These are phyloP conservation scores for Brettanomyces nanus DNA, from an alignment of 805 yeast species.

Conservation along the genomic window DNA sequence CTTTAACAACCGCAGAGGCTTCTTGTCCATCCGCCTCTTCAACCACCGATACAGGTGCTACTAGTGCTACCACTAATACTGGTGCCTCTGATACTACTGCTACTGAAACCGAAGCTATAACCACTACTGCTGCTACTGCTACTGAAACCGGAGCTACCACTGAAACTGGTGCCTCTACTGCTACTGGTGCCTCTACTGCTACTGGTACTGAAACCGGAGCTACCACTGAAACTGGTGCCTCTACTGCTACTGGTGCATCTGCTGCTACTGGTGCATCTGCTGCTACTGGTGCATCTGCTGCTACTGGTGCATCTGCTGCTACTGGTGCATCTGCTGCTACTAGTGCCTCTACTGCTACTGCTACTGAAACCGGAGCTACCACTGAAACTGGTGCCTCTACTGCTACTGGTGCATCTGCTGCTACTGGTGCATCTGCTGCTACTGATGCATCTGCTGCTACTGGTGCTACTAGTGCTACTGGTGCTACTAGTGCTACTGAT, in stretches of 20 bases:
- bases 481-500: background rate
- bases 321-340: background rate
- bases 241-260: background rate
- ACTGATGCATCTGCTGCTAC: background rate
- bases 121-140: background rate
- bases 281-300: background rate
- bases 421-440: background rate
- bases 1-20: background rate
- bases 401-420: background rate
- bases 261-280: background rate
- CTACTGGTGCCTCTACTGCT: background rate
- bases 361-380: background rate
- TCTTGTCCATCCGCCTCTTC: constrained; percentile 1
- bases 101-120: background rate
- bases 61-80: background rate
- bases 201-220: background rate
- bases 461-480: background rate
- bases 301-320: background rate
- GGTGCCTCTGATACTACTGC: background rate
- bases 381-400: background rate
- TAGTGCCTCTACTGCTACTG: background rate
- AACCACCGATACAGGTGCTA: background rate
- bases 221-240: background rate
- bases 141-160: background rate
- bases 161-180: background rate